Percentiles rank a stretch among this genome's conserved stretches.
Evolutionary conservation across 2,329 filamentous ascomycete species (phyloP).

Genomic region (Colletotrichum sp.): DNA sequence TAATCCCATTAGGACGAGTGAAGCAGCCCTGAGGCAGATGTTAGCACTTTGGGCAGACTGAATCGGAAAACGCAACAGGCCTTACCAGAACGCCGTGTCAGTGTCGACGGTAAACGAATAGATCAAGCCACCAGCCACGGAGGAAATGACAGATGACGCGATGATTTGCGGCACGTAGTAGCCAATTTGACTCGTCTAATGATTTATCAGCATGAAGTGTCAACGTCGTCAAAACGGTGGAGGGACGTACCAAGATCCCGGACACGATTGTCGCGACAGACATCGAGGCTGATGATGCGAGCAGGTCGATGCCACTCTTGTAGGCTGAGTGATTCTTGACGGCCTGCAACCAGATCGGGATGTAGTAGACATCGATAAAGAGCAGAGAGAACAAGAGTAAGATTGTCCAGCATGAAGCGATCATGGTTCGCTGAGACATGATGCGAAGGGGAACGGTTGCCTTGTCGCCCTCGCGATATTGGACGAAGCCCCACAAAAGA

Average conservation of each 20-base stretch:
- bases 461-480: slow-evolving; percentile 58
- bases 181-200: slow-evolving; percentile 1
- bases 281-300: slow-evolving; percentile 54
- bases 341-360: background rate
- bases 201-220: background rate
- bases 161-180: slow-evolving; percentile 24
- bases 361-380: background rate
- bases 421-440: slow-evolving; percentile 34
- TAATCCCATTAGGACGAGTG: background rate
- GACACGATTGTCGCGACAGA: slow-evolving; percentile 27
- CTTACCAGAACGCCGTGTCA: slow-evolving; percentile 1
- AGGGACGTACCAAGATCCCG: background rate
- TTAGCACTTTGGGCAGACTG: background rate
- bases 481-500: slow-evolving; percentile 56
- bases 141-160: background rate
- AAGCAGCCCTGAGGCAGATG: background rate
- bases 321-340: background rate
- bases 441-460: slow-evolving; percentile 54
- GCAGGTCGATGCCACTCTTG: slow-evolving; percentile 28
- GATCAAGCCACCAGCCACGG: slow-evolving; percentile 6
- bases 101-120: slow-evolving; percentile 4
- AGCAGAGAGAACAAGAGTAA: background rate
- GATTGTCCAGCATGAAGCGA: background rate
- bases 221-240: background rate
- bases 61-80: background rate